Conservation (phyloP, 164 flowering plant genomes). For the Kingdonia uniflora region DNA sequence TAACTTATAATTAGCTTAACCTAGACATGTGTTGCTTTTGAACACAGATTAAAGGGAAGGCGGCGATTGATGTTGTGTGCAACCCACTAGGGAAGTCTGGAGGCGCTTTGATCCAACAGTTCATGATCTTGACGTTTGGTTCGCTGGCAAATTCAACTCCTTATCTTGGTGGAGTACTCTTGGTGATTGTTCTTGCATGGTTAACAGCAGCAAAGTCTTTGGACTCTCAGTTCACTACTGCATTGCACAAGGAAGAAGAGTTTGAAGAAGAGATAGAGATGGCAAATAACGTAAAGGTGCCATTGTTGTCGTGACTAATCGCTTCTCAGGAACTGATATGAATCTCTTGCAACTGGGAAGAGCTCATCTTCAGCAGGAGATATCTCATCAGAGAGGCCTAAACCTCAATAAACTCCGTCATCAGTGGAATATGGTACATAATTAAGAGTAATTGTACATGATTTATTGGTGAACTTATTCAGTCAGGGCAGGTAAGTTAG, state of each 20-base stretch:
- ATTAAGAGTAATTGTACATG: slow-evolving; percentile 5
- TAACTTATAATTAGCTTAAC: too few relatives aligned
- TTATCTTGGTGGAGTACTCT: too few relatives aligned
- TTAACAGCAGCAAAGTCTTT: slow-evolving; percentile 82
- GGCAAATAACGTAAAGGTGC: slow-evolving; percentile 51
- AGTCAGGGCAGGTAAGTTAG: too few relatives aligned
- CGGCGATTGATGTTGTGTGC: slow-evolving; percentile 97
- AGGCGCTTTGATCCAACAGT: slow-evolving; percentile 93
- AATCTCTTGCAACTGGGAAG: slow-evolving; percentile 23
- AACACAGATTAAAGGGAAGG: slow-evolving; percentile 92
- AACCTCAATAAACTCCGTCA: slow-evolving; percentile 9
- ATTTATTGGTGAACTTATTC: too few relatives aligned
- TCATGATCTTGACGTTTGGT: slow-evolving; percentile 93
- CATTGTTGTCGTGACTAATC: slow-evolving; percentile 27
- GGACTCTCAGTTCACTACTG: slow-evolving; percentile 69
- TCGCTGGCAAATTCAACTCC: slow-evolving; percentile 98
- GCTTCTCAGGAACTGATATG: slow-evolving; percentile 17
- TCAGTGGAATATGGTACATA: background rate
- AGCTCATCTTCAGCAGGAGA: slow-evolving; percentile 22
- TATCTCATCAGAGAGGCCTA: slow-evolving; percentile 24
- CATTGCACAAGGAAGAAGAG: slow-evolving; percentile 52
- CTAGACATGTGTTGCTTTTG: too few relatives aligned
- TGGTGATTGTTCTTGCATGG: too few relatives aligned
- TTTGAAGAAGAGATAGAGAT: slow-evolving; percentile 72
- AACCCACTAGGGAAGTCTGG: too few relatives aligned